Evolutionary conservation across 345 rosid genomes (phyloP), one percentile per base, ranked within the genome.

Genomic region (Erucastrum elatum): DNA sequence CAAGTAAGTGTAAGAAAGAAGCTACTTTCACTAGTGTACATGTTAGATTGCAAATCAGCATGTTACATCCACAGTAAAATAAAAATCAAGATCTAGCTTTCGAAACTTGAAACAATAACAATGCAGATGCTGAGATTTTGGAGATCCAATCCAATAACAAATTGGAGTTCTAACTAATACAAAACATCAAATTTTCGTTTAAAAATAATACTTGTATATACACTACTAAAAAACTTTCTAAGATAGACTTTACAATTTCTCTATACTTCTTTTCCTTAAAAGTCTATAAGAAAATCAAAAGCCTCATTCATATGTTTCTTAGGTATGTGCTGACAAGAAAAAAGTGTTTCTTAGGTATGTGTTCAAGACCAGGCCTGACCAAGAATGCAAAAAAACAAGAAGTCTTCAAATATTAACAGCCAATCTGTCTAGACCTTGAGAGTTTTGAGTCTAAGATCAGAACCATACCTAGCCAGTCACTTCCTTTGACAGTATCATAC

Each of bases 401-500:
- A 30, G 17, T 34, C 5, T 30, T 29, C 37, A 29, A 13, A 13
- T 62, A 13, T 62, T 13, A 62, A 35, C 41, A 30, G 16, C 8
- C 65, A 11, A 61, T 27, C 9, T 27, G 64, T 60, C 16, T 60
- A 60, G 27, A 4, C 8, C 8, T 60, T n/a, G 4, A 16, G 33
- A 25, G 6, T 59, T 58, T 58, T 21, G 25, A 25, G 63, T 59
- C 63, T 26, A 74, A 30, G 21, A 53, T 58, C 55, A 65, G 8
- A 13, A 15, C n/a, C 82, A 55, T 88, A 91, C 98, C 98, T 84
- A 94, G 74, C 99, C 99, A 94, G 35, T 93, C 99, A 73, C 99
- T 94, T 75, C 99, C 99, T 83, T 94, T 94, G 64, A 93, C 97
- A 41, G 99, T 94, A 77, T 94, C 99, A 82, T 94, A 94, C 98